Evolutionary conservation across 2,329 filamentous ascomycete genomes (phyloP), one percentile per base, ranked within the genome.

Genomic region (Cadophora malorum): DNA sequence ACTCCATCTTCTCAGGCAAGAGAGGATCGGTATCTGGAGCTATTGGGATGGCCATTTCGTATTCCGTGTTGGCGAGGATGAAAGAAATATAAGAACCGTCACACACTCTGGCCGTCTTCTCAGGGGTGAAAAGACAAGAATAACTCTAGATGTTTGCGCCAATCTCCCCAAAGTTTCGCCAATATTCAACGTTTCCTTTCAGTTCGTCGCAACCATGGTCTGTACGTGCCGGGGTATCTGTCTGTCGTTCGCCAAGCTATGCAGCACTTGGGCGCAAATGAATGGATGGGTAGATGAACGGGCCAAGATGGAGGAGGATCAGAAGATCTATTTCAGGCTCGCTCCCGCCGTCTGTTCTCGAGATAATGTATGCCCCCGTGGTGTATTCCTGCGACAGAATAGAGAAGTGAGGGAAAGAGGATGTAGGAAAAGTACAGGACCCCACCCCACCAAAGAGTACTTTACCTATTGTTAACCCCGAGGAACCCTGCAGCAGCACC

Each of bases 1-100:
- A 49, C 10, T 69, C 69, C 69, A 72, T 72, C 58, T 72, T 73
- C 53, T 71, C 72, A 31, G 50, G 45, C 9, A 71, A 31, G 58
- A 71, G 63, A 35, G 65, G 66, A 19, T 21, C 45, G 7, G 56
- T 56, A 65, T 72, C 71, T 35, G 59, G 31, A 23, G 25, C 19
- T 38, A 65, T 16, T 45, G 56, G 35, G 10, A 1, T 19, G 33
- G 56, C 64, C 71, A 74, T 73, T 63, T 14, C 3, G 23, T 28
- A 28, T 28, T 28, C 28, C 28, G 21, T 10, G 8, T 21, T 1
- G 5, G 16, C n/a, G 4, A 60, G 7, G 41, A 19, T 3, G 10
- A 62, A 8, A 50, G n/a, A 28, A 14, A 62, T 62, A 31, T 62
- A 12, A 6, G 25, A 23, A 55, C 1, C 1, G 28, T 6, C 14